Base-by-base conservation (phyloP, 2,329 filamentous ascomycete species). In the Coniosporium tulheliwenetii region DNA sequence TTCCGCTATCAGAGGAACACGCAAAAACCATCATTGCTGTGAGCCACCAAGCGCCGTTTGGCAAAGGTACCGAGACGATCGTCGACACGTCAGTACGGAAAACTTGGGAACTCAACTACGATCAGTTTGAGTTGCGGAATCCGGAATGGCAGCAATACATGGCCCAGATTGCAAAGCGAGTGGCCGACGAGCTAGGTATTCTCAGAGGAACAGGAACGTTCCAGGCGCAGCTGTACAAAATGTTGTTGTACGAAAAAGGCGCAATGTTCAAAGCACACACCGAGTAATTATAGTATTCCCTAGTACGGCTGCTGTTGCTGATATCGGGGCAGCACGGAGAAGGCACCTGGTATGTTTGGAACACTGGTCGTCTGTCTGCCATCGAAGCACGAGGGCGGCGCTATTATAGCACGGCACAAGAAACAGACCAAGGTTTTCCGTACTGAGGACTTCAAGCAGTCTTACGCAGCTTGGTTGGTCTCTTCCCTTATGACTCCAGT, bases 71-170 rank as follows among this genome's bases (percentile, higher is more conserved):
- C n/a, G 46, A 55, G 39, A 58, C 56, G 2, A 36, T 59, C 19
- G 42, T 58, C 4, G 52, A 58, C 39, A 45, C 48, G 2, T 48
- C 44, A 7, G 49, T 57, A 1, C 44, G 52, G 15, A 53, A 53
- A 15, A 58, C 52, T 1, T 58, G 52, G 54, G 54, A 60, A 38
- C 39, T 57, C 13, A 48, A 56, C 32, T 37, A 42, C 2, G 32
- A 43, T 7, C 39, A 50, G 2, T 52, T 58, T 33, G 15, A 45
- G n/a, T 48, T 47, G 32, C 39, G 19, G 5, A 54, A 54, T 35
- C 47, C 46, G 8, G 34, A 16, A 15, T 59, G 55, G 55, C 12
- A 37, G 0, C 10, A 16, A 2, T 50, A 42, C 30, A 16, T 56
- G n/a, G 32, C 47, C 10, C 36, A 29, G 0, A 14, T 53, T 5